phyloP scores from a whole-genome alignment of 352 stramenopile genomes.

The Halophytophthora polymorphica region DNA sequence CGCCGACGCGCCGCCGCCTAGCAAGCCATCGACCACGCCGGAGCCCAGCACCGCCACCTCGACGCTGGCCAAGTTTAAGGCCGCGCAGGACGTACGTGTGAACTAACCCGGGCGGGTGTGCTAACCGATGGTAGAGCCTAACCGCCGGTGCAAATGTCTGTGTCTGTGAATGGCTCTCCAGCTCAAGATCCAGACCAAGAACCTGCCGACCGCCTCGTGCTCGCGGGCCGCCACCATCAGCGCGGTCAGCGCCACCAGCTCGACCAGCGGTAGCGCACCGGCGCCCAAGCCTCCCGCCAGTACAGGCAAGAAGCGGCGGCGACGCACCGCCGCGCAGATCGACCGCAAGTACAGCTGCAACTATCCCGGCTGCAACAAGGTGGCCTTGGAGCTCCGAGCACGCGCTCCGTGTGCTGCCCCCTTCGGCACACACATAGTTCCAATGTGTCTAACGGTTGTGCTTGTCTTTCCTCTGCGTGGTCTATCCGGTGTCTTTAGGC shows the following conservation, averaged over 20 bases:
- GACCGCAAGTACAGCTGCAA: conserved; percentile 77
- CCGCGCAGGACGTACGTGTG: conserved; percentile 43
- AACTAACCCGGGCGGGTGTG: not conserved
- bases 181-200: conserved; percentile 58
- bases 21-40: too few relatives aligned
- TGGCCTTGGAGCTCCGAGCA: conserved; percentile 7
- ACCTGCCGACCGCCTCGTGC: conserved; percentile 15
- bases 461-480: not conserved
- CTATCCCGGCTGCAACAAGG: conserved; percentile 60
- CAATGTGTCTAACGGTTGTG: conserved; percentile 1
- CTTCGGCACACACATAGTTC: too few relatives aligned
- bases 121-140: conserved; percentile 3
- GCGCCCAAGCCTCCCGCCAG: conserved; percentile 30
- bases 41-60: conserved; percentile 10
- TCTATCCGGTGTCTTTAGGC: conserved; percentile 25
- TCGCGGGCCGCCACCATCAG: conserved; percentile 9
- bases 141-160: not conserved
- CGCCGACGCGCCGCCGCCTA: not conserved
- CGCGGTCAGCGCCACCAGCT: conserved; percentile 9
- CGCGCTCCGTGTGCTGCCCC: too few relatives aligned
- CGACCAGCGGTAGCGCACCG: conserved; percentile 17
- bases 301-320: conserved; percentile 68
- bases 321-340: conserved; percentile 73
- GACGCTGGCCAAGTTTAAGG: conserved; percentile 51
- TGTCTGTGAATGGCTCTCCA: conserved; percentile 15